Evolutionary conservation across 306 rosid species (phyloP), one percentile per base, ranked within the genome.

Genomic region (Inga leiocalycina): DNA sequence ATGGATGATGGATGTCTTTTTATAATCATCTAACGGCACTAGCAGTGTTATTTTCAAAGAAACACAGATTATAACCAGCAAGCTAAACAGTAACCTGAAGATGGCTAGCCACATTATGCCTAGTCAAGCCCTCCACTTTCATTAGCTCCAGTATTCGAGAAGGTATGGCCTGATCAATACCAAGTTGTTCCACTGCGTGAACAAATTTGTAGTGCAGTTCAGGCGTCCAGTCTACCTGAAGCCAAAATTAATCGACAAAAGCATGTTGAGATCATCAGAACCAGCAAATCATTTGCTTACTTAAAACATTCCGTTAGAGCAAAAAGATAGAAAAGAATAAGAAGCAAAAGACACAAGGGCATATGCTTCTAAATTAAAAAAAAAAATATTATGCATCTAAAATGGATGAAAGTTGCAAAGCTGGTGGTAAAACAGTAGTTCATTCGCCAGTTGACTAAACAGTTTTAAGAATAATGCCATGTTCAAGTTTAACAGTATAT

Each of bases 81-180:
- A 78, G 74, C 12, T 70, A 81, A 86, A 41, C 39, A 84, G 86
- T 49, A 74, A 94, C 99, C 99, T 97, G 99, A 75, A 97, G 99
- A 87, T 97, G 99, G 83, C 99, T 97, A 43, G 99, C 99, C 43
- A 97, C 95, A 66, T 97, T 97, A 86, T 97, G 98, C 92, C 99
- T 91, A 3, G 98, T 97, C 91, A 97, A 89, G 37, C 95, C 97
- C 56, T 92, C 95, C 75, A 93, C 91, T 83, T 94, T 92, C 99
- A 97, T 97, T 35, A 97, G 81, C 86, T 92, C 99, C 41, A 97
- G 91, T 87, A 97, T 94, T 81, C 99, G 91, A 86, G 99, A 97
- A 16, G 99, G 99, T 90, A 97, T 97, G 81, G 98, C 99, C 85
- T 97, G 98, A 88, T 94, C 97, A 62, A 97, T 86, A 8, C 99